A percentile compares a stretch with the other conserved stretches of the same genome.
Conservation (phyloP, 2,329 filamentous ascomycete genomes). For the Trichoderma simmonsii region DNA sequence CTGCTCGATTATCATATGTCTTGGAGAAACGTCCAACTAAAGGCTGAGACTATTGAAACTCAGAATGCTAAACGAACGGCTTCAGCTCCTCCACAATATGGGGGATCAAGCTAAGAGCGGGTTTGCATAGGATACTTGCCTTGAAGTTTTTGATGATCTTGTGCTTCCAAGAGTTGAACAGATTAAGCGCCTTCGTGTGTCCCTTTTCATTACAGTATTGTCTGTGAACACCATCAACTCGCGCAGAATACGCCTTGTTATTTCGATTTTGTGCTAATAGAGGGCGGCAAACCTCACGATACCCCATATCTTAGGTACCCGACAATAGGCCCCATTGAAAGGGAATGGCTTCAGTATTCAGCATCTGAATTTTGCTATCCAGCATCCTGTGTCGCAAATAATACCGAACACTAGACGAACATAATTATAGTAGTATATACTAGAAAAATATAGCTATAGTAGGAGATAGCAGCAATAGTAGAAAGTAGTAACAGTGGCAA, state of each 20-base stretch:
- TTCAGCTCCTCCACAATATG: not conserved
- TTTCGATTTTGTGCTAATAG: too few species aligned
- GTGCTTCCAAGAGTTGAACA: too few species aligned
- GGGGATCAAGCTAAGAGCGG: too few species aligned
- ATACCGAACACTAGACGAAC: not conserved
- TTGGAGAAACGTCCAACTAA: not conserved
- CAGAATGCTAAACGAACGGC: not conserved
- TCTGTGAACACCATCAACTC: not conserved
- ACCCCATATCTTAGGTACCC: too few species aligned
- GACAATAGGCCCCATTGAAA: not conserved
- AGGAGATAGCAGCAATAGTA: not conserved
- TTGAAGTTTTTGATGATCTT: too few species aligned
- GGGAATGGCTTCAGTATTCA: not conserved
- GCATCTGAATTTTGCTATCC: not conserved
- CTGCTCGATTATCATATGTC: not conserved
- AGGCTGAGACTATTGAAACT: not conserved
- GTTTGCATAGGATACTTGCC: too few species aligned
- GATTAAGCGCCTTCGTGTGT: too few species aligned
- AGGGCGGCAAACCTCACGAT: too few species aligned
- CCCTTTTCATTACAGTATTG: too few species aligned
- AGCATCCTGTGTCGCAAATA: not conserved
- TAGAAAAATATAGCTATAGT: not conserved
- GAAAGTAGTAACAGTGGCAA: not conserved
- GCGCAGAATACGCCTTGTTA: too few species aligned
- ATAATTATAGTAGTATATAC: not conserved